Conservation (phyloP, 345 rosid species). For the Rhodamnia rubescens region DNA sequence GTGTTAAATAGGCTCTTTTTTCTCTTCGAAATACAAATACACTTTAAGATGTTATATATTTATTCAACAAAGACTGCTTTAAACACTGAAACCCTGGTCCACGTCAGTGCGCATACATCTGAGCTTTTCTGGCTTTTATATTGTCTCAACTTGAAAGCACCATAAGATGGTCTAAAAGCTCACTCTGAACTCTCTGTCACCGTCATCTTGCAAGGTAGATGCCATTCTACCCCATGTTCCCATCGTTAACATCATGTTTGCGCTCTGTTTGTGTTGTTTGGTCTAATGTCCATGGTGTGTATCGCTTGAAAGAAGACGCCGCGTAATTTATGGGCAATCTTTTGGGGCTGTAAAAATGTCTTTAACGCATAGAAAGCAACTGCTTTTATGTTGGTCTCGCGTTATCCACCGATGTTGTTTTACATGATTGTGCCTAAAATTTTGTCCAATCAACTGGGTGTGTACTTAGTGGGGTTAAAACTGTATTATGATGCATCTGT, state of each 20-base stretch:
- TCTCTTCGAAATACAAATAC: no score
- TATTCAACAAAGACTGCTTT: no score
- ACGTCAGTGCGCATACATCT: no score
- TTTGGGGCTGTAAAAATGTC: not conserved
- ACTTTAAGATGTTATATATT: no score
- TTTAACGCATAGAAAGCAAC: not conserved
- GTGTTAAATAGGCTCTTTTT: no score
- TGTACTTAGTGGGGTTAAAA: not conserved
- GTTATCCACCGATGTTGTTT: not conserved
- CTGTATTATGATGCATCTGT: not conserved
- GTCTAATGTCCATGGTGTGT: not conserved
- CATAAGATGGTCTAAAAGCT: not conserved
- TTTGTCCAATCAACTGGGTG: not conserved
- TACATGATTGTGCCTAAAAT: not conserved
- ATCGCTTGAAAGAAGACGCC: not conserved
- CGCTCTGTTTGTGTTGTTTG: not conserved
- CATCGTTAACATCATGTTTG: not conserved
- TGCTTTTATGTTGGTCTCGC: not conserved
- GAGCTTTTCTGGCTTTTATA: not conserved
- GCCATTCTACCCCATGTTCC: not conserved
- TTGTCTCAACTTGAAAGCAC: not conserved
- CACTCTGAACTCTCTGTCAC: not conserved
- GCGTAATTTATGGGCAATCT: not conserved
- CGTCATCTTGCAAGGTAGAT: not conserved
- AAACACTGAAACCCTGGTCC: no score